Evolutionary conservation across 2,329 filamentous ascomycete species (phyloP).

Genomic region (Trichoderma endophyticum): DNA sequence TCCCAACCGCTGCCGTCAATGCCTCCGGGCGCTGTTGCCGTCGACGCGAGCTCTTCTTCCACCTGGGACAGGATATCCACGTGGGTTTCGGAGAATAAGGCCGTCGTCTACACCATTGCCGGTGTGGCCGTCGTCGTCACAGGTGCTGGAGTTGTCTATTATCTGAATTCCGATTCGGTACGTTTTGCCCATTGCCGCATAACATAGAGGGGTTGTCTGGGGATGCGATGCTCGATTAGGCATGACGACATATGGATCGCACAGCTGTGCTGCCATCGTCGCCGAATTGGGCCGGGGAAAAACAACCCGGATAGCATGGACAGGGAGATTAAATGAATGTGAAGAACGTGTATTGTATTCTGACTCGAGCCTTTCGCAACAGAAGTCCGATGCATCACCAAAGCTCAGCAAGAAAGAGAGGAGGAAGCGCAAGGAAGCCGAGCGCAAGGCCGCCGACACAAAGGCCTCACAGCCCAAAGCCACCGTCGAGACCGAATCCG

Average conservation of each 20-base stretch:
- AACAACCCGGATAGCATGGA: neutral
- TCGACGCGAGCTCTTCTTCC: conserved; percentile 63
- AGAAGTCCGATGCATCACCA: conserved; percentile 52
- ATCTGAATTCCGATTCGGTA: conserved; percentile 64
- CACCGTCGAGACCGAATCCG: conserved; percentile 58
- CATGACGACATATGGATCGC: conserved; percentile 13
- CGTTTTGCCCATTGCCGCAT: conserved; percentile 22
- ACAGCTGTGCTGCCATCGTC: neutral
- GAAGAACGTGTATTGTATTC: neutral
- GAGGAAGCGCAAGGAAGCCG: conserved; percentile 79
- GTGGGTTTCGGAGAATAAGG: conserved; percentile 96
- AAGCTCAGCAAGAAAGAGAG: conserved; percentile 88
- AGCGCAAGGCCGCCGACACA: conserved; percentile 53
- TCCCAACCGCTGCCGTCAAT: conserved; percentile 48
- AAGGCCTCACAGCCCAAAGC: conserved; percentile 45
- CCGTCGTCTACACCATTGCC: conserved; percentile 91
- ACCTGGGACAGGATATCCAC: conserved; percentile 85
- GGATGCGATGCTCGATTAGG: conserved; percentile 4
- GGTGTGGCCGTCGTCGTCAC: conserved; percentile 90
- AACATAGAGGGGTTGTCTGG: neutral
- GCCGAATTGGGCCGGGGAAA: neutral
- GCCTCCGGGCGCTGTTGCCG: conserved; percentile 46
- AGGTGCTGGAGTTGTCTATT: conserved; percentile 89
- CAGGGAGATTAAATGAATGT: neutral
- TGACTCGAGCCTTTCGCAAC: neutral